These are phyloP conservation scores for Colletotrichum sp. DNA, from an alignment of 2,329 filamentous ascomycete genomes.

Conservation along the genomic window DNA sequence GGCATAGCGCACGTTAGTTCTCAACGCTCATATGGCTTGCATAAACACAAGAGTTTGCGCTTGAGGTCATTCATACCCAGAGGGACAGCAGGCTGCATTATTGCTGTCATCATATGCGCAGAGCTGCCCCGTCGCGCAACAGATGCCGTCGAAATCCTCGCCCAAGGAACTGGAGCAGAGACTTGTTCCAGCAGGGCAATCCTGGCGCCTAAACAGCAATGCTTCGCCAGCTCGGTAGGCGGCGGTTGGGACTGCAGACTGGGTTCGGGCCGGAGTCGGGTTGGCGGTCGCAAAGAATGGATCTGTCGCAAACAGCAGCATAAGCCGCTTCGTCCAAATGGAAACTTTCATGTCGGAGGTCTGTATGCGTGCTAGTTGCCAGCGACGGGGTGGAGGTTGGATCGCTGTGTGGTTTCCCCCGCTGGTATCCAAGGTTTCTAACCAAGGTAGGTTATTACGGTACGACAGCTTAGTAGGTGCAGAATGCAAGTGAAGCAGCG, in stretches of 20 bases:
- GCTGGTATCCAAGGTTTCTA: not conserved
- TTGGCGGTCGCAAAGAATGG: not conserved
- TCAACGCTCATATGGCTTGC: not conserved
- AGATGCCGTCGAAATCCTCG: constrained; percentile 50
- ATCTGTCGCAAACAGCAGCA: not conserved
- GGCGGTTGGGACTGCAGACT: not conserved
- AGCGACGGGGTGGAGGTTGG: not conserved
- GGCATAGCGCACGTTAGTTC: not conserved
- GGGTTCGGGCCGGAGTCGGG: not conserved
- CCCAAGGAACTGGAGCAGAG: constrained; percentile 54
- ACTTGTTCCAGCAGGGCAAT: constrained; percentile 55
- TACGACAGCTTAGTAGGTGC: not conserved
- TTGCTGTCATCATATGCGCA: constrained; percentile 55
- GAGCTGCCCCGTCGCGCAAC: constrained; percentile 55
- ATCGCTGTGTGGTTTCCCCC: not conserved
- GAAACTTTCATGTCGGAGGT: not conserved
- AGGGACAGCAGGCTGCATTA: constrained; percentile 59
- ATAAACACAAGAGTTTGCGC: not conserved
- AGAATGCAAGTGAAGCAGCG: not conserved
- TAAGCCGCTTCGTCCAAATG: not conserved
- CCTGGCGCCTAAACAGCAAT: constrained; percentile 23
- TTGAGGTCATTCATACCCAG: constrained; percentile 41
- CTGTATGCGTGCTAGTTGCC: not conserved
- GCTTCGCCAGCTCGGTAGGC: not conserved
- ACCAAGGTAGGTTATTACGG: not conserved